Base-by-base conservation (phyloP, 176 grass and related monocot species). In the Leersia perrieri region DNA sequence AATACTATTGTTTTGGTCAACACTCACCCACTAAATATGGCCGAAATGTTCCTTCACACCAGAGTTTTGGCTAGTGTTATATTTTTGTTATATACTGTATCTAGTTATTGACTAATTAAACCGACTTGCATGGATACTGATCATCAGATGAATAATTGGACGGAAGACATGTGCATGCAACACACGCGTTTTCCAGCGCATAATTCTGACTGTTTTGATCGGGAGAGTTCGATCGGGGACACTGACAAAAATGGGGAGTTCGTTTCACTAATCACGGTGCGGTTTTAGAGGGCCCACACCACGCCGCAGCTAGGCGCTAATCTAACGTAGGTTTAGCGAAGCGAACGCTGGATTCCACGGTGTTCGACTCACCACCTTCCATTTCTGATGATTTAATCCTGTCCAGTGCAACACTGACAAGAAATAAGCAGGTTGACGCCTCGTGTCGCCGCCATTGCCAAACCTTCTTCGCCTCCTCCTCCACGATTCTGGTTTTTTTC, bases 261-360 rank as follows among this genome's bases (percentile, higher is more conserved):
- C 23, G 60, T 66, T 66, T 72, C 40, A 1, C 45, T 33, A 55
- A 55, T 74, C 71, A 74, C 71, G 71, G 44, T 18, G 71, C 45
- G 71, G 45, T 74, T 55, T 13, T 23, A 53, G 30, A 74, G 71
- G 71, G 18, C 42, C 28, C 47, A 20, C 15, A 22, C 18, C 30
- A 33, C 71, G 29, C 45, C 22, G 11, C 45, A 74, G 30, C 71
- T 73, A 33, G 70, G 71, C 18, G 27, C 44, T 55, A 73, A 53
- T 73, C 71, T 73, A 73, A 72, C 8, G 68, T 30, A 11, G 69
- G 2, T 5, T 35, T 22, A 41, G 36, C 22, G 9, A 47, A 41
- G 36, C 22, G 9, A 47, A 14, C 8, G 35, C 11, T 41, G 66
- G 35, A 15, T 70, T 67, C 66, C 66, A 69, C 35, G 35, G 66